Evolutionary conservation across 352 stramenopile genomes (phyloP), one percentile per base, ranked within the genome.

Genomic region (Phytophthora podocarpi): DNA sequence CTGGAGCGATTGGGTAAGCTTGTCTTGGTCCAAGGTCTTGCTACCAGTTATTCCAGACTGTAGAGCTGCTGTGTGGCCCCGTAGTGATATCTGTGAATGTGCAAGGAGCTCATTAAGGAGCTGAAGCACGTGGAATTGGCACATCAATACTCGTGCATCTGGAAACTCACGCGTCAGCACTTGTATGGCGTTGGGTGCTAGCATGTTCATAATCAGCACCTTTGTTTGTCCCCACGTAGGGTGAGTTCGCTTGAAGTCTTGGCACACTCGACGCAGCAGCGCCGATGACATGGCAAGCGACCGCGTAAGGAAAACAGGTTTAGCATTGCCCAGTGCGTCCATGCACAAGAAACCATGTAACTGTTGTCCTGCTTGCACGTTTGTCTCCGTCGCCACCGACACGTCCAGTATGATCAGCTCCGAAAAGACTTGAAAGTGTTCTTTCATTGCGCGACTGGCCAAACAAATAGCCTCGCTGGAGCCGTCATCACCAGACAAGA

Each of bases 181-280:
- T 42, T 85, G 67, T 11, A 89, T 70, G 8, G 83, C 67, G 34
- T 82, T 76, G 0, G 79, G 79, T 15, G 86, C 47, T 21, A 88
- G 55, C 32, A 76, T 82, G 48, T 78, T 78, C 76, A 91, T 89
- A 18, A 88, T 71, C 20, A 91, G 67, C 18, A 88, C 72, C 50
- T 89, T 91, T 36, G 79, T 78, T 28, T 76, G 68, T 21, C 43
- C 69, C 82, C 82, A 91, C 20, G 64, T 72, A 13, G 79, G 82
- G 40, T 91, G 82, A 10, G 82, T 91, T 5, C 82, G 78, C 60
- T 91, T 91, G 36, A 91, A 89, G 52, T 91, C 82, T 24, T 84
- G 77, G 36, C 79, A 89, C 24, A 88, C 82, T 37, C 82, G 77
- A 39, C 68, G 79, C 8, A 91, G 58, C 27, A 91, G 41, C 30